Base-by-base conservation (phyloP, 1,284 basidiomycete species). In the Athelia sp. region DNA sequence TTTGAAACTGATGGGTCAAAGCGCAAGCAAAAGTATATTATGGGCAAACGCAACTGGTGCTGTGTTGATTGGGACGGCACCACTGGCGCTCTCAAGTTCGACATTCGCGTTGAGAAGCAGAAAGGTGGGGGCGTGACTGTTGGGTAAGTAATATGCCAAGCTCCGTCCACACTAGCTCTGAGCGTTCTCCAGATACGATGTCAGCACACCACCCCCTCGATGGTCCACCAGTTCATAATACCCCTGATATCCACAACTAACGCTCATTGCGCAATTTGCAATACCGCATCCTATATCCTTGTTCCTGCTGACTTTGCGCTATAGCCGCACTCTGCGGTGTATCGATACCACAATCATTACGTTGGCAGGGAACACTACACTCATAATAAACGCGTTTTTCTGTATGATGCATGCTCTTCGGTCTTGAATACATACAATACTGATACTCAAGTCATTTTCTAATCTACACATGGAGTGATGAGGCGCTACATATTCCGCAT, bases 11-110 rank as follows among this genome's bases (percentile, higher is more conserved):
- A 92, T 53, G 95, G 90, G 0, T 74, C 78, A 38, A 51, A 72
- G 13, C 73, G 79, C 21, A 85, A 86, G 61, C 83, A 86, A 56
- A 90, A 86, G 61, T 83, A 76, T 60, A 86, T 95, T 50, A 93
- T 93, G 79, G 89, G 90, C 1, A 76, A 83, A 45, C 79, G 96
- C 38, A 99, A 99, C 67, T 99, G 93, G 82, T 89, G 92, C 58
- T 76, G 78, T n/a, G 81, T 90, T 4, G 71, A 79, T 26, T 87
- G 81, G 69, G 78, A 89, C 38, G 60, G 66, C 3, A 47, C 58
- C 1, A 77, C 78, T 1, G 85, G 85, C 0, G 87, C 90, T 15
- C 63, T 98, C 47, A 67, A 81, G n/a, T 98, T 94, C 56, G 89
- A 94, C 57, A 80, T 98, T 56, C 81, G 90, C 2, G 83, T 98